Evolutionary conservation across 192 early-diverging fungal species (phyloP), one percentile per base, ranked within the genome.

Genomic region (Funneliformis mosseae): DNA sequence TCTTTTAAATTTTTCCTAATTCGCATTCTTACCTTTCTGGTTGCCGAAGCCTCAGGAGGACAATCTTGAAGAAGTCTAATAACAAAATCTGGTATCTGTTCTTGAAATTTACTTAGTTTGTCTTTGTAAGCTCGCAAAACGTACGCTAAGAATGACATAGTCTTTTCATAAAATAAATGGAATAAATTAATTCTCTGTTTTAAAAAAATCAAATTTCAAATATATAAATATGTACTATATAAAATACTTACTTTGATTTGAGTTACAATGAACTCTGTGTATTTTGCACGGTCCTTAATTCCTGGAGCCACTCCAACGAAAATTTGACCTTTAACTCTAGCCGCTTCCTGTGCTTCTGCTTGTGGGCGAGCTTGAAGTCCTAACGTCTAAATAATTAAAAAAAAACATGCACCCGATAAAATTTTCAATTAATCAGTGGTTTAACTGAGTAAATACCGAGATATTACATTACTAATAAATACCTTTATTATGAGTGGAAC

Each of bases 121-220:
- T 83, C 76, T 7, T 92, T 89, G 55, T 96, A 98, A 45, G 92
- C 94, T 33, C 95, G 89, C 68, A 97, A 87, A 79, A 98, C 95
- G 85, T 97, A 99, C 4, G 97, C 97, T 71, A 99, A 84, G 81
- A 99, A 99, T 9, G 97, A 97, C 84, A 98, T 93, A 33, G 98
- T 99, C 89, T 93, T 76, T 23, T 23, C 63, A 8, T 0, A 43
- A 48, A 76, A 72, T 60, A 27, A 5, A 79, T 33, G 2, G n/a
- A 59, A n/a, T 16, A 28, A 45, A 28, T 9, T 21, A 46, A 46
- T 55, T 0, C 10, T 25, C 27, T 5, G 8, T 7, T n/a, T n/a
- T n/a, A n/a, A n/a, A n/a, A n/a, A n/a, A 28, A 70, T 43, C 0
- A 33, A 43, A 21, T 45, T 45, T 25, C 7, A 43, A 18, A 10